phyloP scores from a whole-genome alignment of 805 yeast species.

The Ogataea parapolymorpha region DNA sequence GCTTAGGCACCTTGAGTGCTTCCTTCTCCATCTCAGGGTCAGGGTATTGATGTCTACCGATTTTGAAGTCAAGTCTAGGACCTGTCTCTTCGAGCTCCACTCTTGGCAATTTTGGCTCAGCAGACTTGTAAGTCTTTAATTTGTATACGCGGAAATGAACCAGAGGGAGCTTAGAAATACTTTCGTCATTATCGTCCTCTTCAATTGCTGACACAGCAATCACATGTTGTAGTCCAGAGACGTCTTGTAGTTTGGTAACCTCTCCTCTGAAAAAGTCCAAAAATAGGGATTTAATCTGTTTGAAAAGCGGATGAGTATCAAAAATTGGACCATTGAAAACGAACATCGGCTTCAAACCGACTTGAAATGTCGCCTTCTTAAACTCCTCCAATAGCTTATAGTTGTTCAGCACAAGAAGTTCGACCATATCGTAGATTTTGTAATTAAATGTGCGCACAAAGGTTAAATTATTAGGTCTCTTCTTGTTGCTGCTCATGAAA shows the following conservation, averaged over 20 bases:
- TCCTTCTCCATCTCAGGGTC: slow-evolving; percentile 88
- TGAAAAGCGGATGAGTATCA: slow-evolving; percentile 82
- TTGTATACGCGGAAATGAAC: slow-evolving; percentile 90
- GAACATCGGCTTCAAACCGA: slow-evolving; percentile 94
- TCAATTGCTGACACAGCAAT: slow-evolving; percentile 76
- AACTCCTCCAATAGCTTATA: slow-evolving; percentile 77
- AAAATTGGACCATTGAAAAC: slow-evolving; percentile 89
- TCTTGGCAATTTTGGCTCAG: slow-evolving; percentile 85
- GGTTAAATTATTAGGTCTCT: slow-evolving; percentile 87
- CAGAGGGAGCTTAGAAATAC: slow-evolving; percentile 58
- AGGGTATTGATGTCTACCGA: slow-evolving; percentile 83
- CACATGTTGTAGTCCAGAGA: slow-evolving; percentile 90
- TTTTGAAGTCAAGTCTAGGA: slow-evolving; percentile 88
- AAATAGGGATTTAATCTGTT: slow-evolving; percentile 82
- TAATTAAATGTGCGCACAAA: slow-evolving; percentile 88
- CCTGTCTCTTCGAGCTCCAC: slow-evolving; percentile 94
- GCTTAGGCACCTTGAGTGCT: slow-evolving; percentile 77
- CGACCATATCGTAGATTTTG: slow-evolving; percentile 92
- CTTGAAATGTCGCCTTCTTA: slow-evolving; percentile 70
- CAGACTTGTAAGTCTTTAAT: slow-evolving; percentile 70
- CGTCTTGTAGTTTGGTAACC: slow-evolving; percentile 77
- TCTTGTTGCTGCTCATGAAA: slow-evolving; percentile 75
- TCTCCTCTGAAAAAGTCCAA: slow-evolving; percentile 90
- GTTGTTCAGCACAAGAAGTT: slow-evolving; percentile 67
- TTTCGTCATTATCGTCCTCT: slow-evolving; percentile 70